phyloP scores from a whole-genome alignment of 768 basidiomycete species.

The Russula sp. region DNA sequence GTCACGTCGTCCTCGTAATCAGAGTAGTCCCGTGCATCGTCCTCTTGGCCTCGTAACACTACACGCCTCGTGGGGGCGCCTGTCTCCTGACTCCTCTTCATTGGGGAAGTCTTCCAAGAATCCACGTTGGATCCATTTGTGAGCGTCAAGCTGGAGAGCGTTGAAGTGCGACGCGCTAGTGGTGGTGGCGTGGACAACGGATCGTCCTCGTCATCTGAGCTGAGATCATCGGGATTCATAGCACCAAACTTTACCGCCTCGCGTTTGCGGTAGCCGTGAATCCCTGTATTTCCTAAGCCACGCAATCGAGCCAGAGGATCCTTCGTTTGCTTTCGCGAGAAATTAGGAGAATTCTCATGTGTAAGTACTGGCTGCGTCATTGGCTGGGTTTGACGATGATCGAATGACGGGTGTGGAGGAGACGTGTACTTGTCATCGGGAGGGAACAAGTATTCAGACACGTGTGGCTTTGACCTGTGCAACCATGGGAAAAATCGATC shows the following conservation, averaged over 20 bases:
- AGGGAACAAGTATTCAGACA: slow-evolving; percentile 11
- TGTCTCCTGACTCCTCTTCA: slow-evolving; percentile 26
- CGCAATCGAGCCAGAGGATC: slow-evolving; percentile 16
- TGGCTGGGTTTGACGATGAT: slow-evolving; percentile 7
- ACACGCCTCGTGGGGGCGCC: slow-evolving; percentile 25
- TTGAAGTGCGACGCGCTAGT: slow-evolving; percentile 26
- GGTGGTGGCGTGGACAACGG: slow-evolving; percentile 24
- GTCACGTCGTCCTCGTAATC: slow-evolving; percentile 38
- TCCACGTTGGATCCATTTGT: slow-evolving; percentile 28
- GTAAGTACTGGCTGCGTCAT: neutral
- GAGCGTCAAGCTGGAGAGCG: slow-evolving; percentile 32
- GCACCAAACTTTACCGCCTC: slow-evolving; percentile 43
- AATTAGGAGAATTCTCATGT: slow-evolving; percentile 7
- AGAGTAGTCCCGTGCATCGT: slow-evolving; percentile 34
- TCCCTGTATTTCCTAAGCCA: slow-evolving; percentile 20
- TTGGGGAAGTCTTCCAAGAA: slow-evolving; percentile 28
- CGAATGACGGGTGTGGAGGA: slow-evolving; percentile 15
- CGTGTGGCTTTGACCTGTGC: slow-evolving; percentile 20
- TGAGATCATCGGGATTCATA: slow-evolving; percentile 37
- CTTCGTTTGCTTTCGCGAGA: slow-evolving; percentile 12
- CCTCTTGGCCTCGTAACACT: slow-evolving; percentile 15
- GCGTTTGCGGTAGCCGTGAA: slow-evolving; percentile 40
- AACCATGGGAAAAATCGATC: slow-evolving; percentile 43
- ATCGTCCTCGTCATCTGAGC: slow-evolving; percentile 49
- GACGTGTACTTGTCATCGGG: slow-evolving; percentile 17